Evolutionary conservation across 1,139 yeast species (phyloP), one percentile per base, ranked within the genome.

Genomic region (Barnettozyma hawaiiensis): DNA sequence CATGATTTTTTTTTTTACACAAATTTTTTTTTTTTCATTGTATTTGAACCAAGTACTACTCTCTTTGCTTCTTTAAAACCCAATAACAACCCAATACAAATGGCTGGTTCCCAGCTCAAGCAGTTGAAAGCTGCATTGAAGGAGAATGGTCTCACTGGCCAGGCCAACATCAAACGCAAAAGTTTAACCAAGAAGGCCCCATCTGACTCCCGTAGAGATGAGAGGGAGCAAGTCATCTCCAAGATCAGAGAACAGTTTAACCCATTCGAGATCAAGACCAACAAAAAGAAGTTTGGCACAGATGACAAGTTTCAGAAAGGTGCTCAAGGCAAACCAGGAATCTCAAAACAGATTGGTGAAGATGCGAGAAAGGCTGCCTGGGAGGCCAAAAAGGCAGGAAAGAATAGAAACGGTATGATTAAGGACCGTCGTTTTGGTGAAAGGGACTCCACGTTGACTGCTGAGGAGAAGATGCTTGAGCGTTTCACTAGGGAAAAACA

Each of bases 381-480:
- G 59, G 84, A 83, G 39, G 75, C 76, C 27, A 81, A 76, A 52
- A 75, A 74, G 61, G 64, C 71, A 14, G 65, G 71, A 43, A 76
- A 78, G 52, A 85, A 86, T 51, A 83, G 76, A 59, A 78, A 75
- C 24, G 96, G 97, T 40, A 89, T 87, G 3, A 58, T 94, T 16
- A 62, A 78, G 5, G 98, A 94, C 68, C 74, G 87, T 54, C 78
- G 98, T 64, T 92, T 94, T 63, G 99, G 98, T 60, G 98, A 92
- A 60, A 76, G 78, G 54, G 81, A 86, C 63, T 68, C 75, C 28
- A 66, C 73, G 39, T 60, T 94, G 70, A 76, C 83, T 18, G 80
- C 81, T 12, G 98, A 94, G 63, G 97, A 92, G 57, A 86, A 85
- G 62, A 90, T 90, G 96, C 75, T 92, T 65, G 96, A 85, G 58